phyloP scores from a whole-genome alignment of 805 yeast species.

The Soucietia sequanensis region DNA sequence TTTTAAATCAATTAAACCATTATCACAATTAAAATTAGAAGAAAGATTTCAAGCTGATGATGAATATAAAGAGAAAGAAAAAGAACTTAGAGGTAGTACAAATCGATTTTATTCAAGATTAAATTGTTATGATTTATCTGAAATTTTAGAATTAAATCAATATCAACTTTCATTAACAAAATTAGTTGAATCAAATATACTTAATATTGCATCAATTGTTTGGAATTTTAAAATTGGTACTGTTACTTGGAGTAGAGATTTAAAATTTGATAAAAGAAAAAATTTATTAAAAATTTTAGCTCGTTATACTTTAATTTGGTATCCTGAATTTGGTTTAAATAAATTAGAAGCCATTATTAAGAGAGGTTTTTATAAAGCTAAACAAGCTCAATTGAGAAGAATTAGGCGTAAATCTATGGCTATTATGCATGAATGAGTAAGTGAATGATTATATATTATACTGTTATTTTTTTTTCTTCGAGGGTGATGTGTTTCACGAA shows the following conservation, averaged over 20 bases:
- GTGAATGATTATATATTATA: no score
- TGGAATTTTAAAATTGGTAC: conserved; percentile 70
- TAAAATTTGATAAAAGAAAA: conserved; percentile 52
- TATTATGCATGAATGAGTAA: no score
- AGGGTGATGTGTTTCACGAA: no score
- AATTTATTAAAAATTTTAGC: conserved; percentile 49
- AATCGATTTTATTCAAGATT: no score
- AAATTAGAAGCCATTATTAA: conserved; percentile 71
- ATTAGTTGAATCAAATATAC: conserved; percentile 50
- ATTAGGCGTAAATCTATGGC: no score
- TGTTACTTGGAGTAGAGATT: conserved; percentile 83
- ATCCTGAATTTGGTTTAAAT: conserved; percentile 49
- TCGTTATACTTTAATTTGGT: conserved; percentile 44
- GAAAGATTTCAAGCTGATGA: no score
- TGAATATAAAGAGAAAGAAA: no score
- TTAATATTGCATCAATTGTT: conserved; percentile 50
- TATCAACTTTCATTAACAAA: conserved; percentile 53
- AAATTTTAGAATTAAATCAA: conserved; percentile 46
- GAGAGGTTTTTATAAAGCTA: conserved; percentile 75
- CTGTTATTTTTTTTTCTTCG: no score
- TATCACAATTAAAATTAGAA: no score
- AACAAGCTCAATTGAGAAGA: conserved; percentile 74
- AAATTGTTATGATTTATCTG: conserved; percentile 55
- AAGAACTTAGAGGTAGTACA: no score
- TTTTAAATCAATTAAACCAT: background rate